Base-by-base conservation (phyloP, 805 yeast species). In the Jamesozyma gamospora region DNA sequence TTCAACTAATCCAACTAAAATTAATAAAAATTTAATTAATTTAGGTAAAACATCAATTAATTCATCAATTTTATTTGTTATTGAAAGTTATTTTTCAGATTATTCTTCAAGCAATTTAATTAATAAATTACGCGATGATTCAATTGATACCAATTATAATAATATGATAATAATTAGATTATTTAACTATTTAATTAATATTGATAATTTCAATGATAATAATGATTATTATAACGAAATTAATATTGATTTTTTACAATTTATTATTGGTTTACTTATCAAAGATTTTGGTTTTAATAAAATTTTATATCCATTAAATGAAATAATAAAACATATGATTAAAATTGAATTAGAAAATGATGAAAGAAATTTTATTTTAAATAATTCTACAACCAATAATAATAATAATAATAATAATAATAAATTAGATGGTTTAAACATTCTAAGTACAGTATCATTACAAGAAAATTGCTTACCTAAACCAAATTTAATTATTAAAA, bases 211-310 rank as follows among this genome's bases (percentile, higher is more conserved):
- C 7, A 24, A 21, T n/a, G 11, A 16, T 25, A 28, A 17, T 18
- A 16, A 28, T 14, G n/a, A 12, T n/a, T 12, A 6, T 4, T 15
- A 21, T 24, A 14, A 7, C 3, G 11, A 15, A 6, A 29, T 29
- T 9, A 19, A 16, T 26, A 32, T 35, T 24, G 31, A 35, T 19
- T 12, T 25, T 9, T 25, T 40, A 11, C 24, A 25, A n/a, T 28
- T 40, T n/a, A 28, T 36, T 3, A 32, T 82, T 16, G 94, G 92
- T 2, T 78, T 81, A 9, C 72, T 85, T 44, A 70, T 81, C 28
- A 79, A 76, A 45, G 94, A 84, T 58, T 84, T 79, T 63, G 94
- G 94, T 1, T 84, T 84, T 55, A 87, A 85, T 51, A 55, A 70
- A 3, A 68, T 79, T n/a, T 62, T 82, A 41, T 69, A 69, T 42